Percentiles rank a stretch among this genome's conserved stretches.
Conservation (phyloP, 257 asterid genomes). For the Pogostemon cablin region DNA sequence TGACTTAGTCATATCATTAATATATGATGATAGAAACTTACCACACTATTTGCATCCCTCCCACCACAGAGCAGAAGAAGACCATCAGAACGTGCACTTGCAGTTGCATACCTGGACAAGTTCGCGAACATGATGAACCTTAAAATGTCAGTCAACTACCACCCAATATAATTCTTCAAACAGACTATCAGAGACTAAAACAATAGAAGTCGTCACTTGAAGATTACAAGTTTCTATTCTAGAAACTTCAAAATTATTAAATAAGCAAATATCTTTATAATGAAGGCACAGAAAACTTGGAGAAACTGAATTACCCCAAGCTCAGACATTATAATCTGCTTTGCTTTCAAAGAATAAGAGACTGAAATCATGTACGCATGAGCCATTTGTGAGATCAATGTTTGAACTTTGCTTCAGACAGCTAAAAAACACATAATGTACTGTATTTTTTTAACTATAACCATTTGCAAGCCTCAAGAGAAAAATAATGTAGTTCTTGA, state of each 20-base stretch:
- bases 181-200: not conserved
- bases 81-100: constrained; percentile 99
- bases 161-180: constrained; percentile 7
- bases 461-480: not conserved
- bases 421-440: not conserved
- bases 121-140: constrained; percentile 21
- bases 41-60: constrained; percentile 97
- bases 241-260: constrained; percentile 15
- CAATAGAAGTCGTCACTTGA: constrained; percentile 20
- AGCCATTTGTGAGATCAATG: constrained; percentile 3
- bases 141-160: constrained; percentile 1
- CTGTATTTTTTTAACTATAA: not conserved
- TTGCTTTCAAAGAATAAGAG: constrained; percentile 10
- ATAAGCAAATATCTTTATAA: not conserved
- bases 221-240: constrained; percentile 19
- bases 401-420: constrained; percentile 16
- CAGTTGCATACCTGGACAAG: constrained; percentile 88
- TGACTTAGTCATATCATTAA: not conserved
- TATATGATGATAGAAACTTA: constrained; percentile 41
- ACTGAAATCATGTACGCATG: constrained; percentile 11
- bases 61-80: constrained; percentile 99
- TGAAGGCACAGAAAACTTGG: constrained; percentile 1
- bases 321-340: not conserved
- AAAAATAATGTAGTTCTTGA: not conserved
- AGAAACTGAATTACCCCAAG: constrained; percentile 19